phyloP scores from a whole-genome alignment of 371 early-diverging fungal genomes.

The Synchytrium microbalum region DNA sequence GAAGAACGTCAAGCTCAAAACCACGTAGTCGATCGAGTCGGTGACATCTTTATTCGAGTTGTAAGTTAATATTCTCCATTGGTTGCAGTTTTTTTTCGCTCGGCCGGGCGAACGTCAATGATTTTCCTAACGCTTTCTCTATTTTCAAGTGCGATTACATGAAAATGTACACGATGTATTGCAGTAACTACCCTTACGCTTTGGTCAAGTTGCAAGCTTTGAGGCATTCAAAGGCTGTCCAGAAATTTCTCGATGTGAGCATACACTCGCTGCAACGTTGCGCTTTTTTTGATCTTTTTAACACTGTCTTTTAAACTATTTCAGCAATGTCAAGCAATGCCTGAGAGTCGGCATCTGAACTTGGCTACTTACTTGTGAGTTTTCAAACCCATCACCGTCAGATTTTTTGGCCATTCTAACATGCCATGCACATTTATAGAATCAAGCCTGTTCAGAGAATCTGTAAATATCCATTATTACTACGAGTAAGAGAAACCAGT shows the following conservation, averaged over 20 bases:
- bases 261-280: conserved; percentile 3
- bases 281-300: conserved; percentile 8
- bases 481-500: conserved; percentile 38
- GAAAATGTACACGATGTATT: conserved; percentile 49
- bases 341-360: conserved; percentile 31
- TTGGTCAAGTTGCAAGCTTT: conserved; percentile 36
- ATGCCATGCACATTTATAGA: conserved; percentile 5
- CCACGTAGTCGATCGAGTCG: conserved; percentile 29
- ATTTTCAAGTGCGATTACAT: conserved; percentile 34
- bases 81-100: too few relatives aligned
- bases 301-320: background rate
- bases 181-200: conserved; percentile 45
- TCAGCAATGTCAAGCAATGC: conserved; percentile 12
- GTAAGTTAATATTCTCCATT: conserved; percentile 17
- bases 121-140: too few relatives aligned
- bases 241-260: conserved; percentile 31
- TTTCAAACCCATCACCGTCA: background rate
- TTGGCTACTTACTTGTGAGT: conserved; percentile 38
- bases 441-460: conserved; percentile 95
- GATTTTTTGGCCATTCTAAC: background rate
- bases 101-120: too few relatives aligned
- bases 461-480: conserved; percentile 90
- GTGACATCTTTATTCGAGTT: conserved; percentile 35
- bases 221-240: conserved; percentile 22
- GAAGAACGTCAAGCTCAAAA: conserved; percentile 22